Evolutionary conservation across 495 filamentous ascomycete species (phyloP).

Genomic region (Talaromyces adpressus): DNA sequence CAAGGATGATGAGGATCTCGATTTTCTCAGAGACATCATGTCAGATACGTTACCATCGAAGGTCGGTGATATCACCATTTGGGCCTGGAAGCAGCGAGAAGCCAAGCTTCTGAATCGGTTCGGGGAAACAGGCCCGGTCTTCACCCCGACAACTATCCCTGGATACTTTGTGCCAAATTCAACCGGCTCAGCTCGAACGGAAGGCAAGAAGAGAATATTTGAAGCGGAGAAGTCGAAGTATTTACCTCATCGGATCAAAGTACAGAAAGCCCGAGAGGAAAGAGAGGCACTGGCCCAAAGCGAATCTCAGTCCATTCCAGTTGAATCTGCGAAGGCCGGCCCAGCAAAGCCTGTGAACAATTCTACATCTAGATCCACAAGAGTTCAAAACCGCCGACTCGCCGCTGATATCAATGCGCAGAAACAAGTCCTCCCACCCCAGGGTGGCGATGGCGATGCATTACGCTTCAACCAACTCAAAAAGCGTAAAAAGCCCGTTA

Average conservation of each 20-base stretch:
- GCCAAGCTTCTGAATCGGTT: constrained; percentile 73
- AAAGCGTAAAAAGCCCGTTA: constrained; percentile 98
- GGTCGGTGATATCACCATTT: constrained; percentile 61
- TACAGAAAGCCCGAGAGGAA: constrained; percentile 82
- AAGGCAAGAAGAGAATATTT: constrained; percentile 87
- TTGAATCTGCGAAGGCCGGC: constrained; percentile 55
- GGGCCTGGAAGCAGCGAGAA: constrained; percentile 87
- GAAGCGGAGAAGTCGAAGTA: constrained; percentile 98
- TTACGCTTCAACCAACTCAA: constrained; percentile 98
- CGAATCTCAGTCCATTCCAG: constrained; percentile 56
- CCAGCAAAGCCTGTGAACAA: constrained; percentile 75
- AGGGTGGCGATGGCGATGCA: constrained; percentile 70
- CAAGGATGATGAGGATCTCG: constrained; percentile 76
- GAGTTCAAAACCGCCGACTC: constrained; percentile 88
- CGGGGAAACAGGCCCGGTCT: constrained; percentile 45
- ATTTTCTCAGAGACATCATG: constrained; percentile 47
- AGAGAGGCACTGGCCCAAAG: constrained; percentile 73
- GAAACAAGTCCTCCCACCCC: constrained; percentile 69
- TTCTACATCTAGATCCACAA: constrained; percentile 75
- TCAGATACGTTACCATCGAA: constrained; percentile 37
- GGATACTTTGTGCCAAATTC: constrained; percentile 87
- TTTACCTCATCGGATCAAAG: constrained; percentile 92
- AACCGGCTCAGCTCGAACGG: constrained; percentile 81
- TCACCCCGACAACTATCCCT: constrained; percentile 53
- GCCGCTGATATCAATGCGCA: constrained; percentile 93